These are phyloP conservation scores for Pyrus pyrifolia DNA, from an alignment of 306 rosid species.

Conservation along the genomic window DNA sequence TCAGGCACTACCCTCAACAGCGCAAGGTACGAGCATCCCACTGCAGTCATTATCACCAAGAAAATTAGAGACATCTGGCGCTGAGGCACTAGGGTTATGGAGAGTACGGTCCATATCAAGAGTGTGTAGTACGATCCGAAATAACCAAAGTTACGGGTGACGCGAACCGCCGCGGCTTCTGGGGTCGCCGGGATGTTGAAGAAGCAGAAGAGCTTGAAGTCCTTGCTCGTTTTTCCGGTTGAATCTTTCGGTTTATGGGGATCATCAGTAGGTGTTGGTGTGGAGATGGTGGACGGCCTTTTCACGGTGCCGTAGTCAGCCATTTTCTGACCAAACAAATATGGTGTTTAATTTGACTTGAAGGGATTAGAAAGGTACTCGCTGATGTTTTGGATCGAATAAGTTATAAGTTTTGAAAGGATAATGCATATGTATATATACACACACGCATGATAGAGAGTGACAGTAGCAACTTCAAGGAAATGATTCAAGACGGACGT, in stretches of 20 bases:
- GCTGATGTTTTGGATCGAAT: neutral
- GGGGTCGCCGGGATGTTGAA: conserved; percentile 41
- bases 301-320: conserved; percentile 41
- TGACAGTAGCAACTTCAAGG: too few relatives aligned
- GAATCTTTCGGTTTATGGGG: conserved; percentile 27
- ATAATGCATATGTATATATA: too few relatives aligned
- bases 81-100: conserved; percentile 45
- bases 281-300: conserved; percentile 22
- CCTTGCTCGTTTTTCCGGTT: conserved; percentile 9
- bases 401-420: too few relatives aligned
- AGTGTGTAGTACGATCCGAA: conserved; percentile 38
- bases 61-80: conserved; percentile 41
- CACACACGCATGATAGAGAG: too few relatives aligned
- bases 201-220: conserved; percentile 27
- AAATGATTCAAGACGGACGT: too few relatives aligned
- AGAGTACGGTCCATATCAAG: conserved; percentile 63
- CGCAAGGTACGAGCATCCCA: conserved; percentile 31
- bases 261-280: neutral
- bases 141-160: conserved; percentile 30
- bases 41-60: conserved; percentile 40
- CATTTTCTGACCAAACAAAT: neutral
- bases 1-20: conserved; percentile 33
- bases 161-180: conserved; percentile 35
- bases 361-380: too few relatives aligned
- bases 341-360: neutral